Evolutionary conservation across 1,284 basidiomycete species (phyloP), one percentile per base, ranked within the genome.

Genomic region (Trichosporon ovoides): DNA sequence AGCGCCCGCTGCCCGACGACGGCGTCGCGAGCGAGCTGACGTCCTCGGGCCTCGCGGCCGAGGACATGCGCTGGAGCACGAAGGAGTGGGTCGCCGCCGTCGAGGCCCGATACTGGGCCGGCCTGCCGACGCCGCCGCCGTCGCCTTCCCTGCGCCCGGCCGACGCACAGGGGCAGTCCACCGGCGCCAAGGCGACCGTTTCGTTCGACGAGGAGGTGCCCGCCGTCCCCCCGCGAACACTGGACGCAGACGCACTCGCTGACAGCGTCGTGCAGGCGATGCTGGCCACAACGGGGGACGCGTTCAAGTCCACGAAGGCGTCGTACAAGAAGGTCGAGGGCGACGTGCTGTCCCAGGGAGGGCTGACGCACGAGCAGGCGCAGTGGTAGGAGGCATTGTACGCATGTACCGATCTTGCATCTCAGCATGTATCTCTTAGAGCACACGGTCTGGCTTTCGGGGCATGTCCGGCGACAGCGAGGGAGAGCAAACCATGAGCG

Each of bases 301-400:
- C 80, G 63, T 70, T 57, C 35, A 74, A 71, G 53, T 19, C 33
- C 12, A 51, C 19, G 18, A 51, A n/a, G 10, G 95, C 93, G 6
- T 79, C 84, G 68, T 97, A 93, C 75, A 82, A 85, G 58, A 89
- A 88, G 20, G 91, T 98, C 0, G 89, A 91, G 76, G 89, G 86
- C 74, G 90, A 95, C 71, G 85, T 92, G 38, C 78, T 88, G 40
- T 86, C 87, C 13, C 62, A 62, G 28, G 68, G 69, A 7, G 72
- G 72, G 1, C 60, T 76, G 46, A 74, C 74, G 6, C 71, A 72
- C 38, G 79, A 91, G 52, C 86, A 87, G 12, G 91, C 92, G 9
- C 86, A 87, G 68, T 93, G 91, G 90, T 92, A 79, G 79, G 16
- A 11, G 20, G 22, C 38, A 40, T 13, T 18, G 19, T 40, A 22